A percentile compares a stretch with the other conserved stretches of the same genome.
Conservation (phyloP, 2,329 filamentous ascomycete genomes). For the Monilinia fructicola region DNA sequence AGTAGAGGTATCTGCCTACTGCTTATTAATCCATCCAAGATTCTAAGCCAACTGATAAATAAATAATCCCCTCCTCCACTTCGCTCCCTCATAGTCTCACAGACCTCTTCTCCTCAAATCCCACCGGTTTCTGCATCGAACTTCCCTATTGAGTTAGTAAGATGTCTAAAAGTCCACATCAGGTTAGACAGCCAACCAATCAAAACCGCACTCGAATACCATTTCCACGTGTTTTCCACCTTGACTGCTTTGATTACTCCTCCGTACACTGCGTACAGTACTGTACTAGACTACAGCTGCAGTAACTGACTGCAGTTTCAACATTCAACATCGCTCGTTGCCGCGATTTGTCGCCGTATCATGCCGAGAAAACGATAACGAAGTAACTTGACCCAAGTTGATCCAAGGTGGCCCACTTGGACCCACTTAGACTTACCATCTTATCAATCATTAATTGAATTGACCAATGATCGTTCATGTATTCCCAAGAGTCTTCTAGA, state of each 20-base stretch:
- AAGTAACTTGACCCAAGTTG: neutral
- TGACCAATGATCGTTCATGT: neutral
- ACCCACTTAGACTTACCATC: conserved; percentile 5
- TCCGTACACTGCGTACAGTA: too few relatives aligned
- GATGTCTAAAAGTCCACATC: too few relatives aligned
- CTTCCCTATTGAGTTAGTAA: conserved; percentile 2
- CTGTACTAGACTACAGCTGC: too few relatives aligned
- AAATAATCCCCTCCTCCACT: neutral
- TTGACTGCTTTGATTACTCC: too few relatives aligned
- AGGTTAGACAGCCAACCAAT: too few relatives aligned
- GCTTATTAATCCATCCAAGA: too few relatives aligned
- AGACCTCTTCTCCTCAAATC: neutral
- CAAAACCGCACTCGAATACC: too few relatives aligned
- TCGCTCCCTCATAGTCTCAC: conserved; percentile 3
- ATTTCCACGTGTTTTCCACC: too few relatives aligned
- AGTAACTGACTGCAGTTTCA: too few relatives aligned
- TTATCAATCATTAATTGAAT: conserved; percentile 6
- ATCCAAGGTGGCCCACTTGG: too few relatives aligned
- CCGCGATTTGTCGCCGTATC: neutral
- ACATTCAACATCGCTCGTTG: neutral
- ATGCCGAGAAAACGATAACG: conserved; percentile 2
- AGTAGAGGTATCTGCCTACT: too few relatives aligned
- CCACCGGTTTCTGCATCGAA: neutral
- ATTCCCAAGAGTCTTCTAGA: conserved; percentile 15
- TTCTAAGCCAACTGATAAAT: too few relatives aligned